Evolutionary conservation across 2,329 filamentous ascomycete genomes (phyloP), one percentile per base, ranked within the genome.

Genomic region (Fusarium agapanthi): DNA sequence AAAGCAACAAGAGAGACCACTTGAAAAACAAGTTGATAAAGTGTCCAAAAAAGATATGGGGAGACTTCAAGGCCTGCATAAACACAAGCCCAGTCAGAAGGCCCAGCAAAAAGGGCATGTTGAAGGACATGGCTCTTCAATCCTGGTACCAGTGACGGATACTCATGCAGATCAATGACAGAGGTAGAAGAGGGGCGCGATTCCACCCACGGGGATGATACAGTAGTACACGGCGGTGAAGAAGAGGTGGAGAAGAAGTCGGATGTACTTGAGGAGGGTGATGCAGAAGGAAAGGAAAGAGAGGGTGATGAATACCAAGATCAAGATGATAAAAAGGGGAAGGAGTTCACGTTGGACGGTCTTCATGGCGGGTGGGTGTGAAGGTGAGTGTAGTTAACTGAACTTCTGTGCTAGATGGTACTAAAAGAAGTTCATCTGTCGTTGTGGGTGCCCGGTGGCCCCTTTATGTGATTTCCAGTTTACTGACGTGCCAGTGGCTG

Each of bases 381-480:
- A 50, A 20, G n/a, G 12, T 6, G 16, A 6, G 3, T 20, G 13
- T 22, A 8, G 12, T 22, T 35, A 9, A 6, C 4, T 22, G 7
- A 11, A 26, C 1, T 14, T 15, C 30, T 22, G 9, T 11, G 9
- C 4, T 4, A 7, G n/a, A 11, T 26, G 30, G 7, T 22, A 1
- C 3, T 12, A 8, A 14, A 20, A 6, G 18, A 15, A 10, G 8
- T 22, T 9, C 4, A 2, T 35, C 9, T 35, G 2, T 8, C 18
- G 9, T 22, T 3, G 13, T 7, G 3, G 3, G 3, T 26, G 5
- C 2, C 7, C 8, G 15, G 3, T 7, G 5, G 5, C 5, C 1
- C 2, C 7, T 26, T 51, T 35, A 26, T 26, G 6, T 5, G 4
- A 8, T 12, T 34, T 20, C 18, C 7, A 26, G 32, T 11, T 24